Base-by-base conservation (phyloP, 108 stramenopile species). In the Cyclotella baltica region DNA sequence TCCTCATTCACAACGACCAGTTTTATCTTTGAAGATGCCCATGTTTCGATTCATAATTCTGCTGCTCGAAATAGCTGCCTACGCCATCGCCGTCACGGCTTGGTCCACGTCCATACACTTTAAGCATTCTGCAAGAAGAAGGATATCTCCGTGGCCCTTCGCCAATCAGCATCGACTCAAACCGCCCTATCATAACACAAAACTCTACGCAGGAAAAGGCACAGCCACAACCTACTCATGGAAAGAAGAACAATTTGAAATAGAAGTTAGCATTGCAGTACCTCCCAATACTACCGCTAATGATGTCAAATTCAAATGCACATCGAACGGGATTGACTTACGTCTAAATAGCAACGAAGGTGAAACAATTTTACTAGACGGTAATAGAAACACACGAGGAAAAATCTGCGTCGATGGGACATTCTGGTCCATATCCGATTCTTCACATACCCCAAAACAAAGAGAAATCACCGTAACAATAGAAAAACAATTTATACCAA, bases 191-290 rank as follows among this genome's bases (percentile, higher is more conserved):
- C n/a, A n/a, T n/a, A 50, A 55, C 1, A 59, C 76, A 5, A 28
- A 62, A 15, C 67, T 89, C 0, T 73, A 35, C 23, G 83, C 75
- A 63, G 92, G 92, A 16, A 55, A 34, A 19, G 94, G 94, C 11
- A 77, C 89, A 34, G 89, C 92, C 36, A 76, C 73, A 36, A 79
- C 73, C 28, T 95, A 95, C 46, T 70, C 76, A 20, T 95, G 94
- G 94, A 77, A 70, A 46, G 94, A 95, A 73, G 91, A 92, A 70
- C 86, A 88, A 33, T 88, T 90, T 81, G 94, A 95, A 76, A 83
- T 95, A 22, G 94, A 95, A 70, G 62, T 95, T 13, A 88, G 61
- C 27, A 82, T 95, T 23, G 22, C 70, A 6, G 92, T 95, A 34
- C 94, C 94, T 6, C 65, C 67, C 25, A 69, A 79, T 30, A 92